phyloP scores from a whole-genome alignment of 2,329 filamentous ascomycete genomes.

The Metarhizium album region DNA sequence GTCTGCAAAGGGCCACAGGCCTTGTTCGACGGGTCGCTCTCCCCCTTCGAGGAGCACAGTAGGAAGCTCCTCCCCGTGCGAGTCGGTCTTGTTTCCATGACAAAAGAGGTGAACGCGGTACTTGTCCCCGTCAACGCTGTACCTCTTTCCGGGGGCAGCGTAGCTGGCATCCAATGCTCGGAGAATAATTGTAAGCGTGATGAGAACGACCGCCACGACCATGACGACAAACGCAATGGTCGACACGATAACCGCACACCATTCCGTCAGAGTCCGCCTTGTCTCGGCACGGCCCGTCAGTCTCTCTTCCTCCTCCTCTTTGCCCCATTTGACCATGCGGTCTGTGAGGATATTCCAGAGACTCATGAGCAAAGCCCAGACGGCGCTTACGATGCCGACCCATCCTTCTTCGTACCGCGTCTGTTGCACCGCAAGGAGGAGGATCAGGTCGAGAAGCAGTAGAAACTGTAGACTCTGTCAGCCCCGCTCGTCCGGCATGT shows the following conservation, averaged over 20 bases:
- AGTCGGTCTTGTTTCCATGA: constrained; percentile 53
- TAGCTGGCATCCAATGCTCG: constrained; percentile 71
- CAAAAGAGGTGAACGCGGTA: constrained; percentile 85
- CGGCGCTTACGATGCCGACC: constrained; percentile 76
- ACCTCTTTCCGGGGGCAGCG: constrained; percentile 59
- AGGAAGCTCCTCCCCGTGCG: constrained; percentile 44
- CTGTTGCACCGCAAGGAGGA: constrained; percentile 65
- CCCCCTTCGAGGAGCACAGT: constrained; percentile 83
- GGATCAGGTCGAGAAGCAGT: constrained; percentile 55
- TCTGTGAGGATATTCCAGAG: constrained; percentile 73
- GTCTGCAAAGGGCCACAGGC: constrained; percentile 71
- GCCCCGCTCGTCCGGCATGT: too few relatives aligned
- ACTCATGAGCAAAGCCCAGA: constrained; percentile 71
- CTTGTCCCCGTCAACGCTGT: constrained; percentile 72
- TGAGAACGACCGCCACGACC: constrained; percentile 57
- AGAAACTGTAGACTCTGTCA: constrained; percentile 16
- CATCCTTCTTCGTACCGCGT: constrained; percentile 79
- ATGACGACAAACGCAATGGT: constrained; percentile 62
- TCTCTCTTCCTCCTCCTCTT: constrained; percentile 83
- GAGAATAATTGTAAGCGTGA: constrained; percentile 70
- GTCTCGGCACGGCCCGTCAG: constrained; percentile 83
- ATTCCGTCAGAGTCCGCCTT: constrained; percentile 70
- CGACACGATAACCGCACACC: constrained; percentile 68
- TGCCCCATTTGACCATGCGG: constrained; percentile 80
- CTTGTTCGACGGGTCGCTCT: constrained; percentile 66